These are phyloP conservation scores for Diatrype stigma DNA, from an alignment of 2,329 filamentous ascomycete genomes.

Conservation along the genomic window DNA sequence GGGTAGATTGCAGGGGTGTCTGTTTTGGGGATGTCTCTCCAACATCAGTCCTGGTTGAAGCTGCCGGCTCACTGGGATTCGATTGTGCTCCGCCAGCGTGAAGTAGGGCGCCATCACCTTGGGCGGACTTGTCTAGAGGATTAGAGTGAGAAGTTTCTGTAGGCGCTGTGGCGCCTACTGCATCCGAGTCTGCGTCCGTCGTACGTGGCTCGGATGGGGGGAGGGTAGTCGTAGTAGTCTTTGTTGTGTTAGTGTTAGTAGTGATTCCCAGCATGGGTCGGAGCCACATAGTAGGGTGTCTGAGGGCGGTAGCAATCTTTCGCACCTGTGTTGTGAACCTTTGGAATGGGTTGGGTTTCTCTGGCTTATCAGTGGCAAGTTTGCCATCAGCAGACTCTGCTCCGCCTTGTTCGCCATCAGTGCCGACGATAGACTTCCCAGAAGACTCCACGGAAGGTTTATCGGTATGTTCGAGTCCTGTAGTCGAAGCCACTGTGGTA, in stretches of 20 bases:
- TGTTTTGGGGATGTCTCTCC: background rate
- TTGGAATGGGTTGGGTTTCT: background rate
- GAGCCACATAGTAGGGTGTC: constrained; percentile 12
- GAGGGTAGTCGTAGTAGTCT: constrained; percentile 8
- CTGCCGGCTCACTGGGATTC: background rate
- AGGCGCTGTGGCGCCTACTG: background rate
- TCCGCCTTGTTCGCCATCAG: background rate
- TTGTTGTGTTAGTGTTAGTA: constrained; percentile 17
- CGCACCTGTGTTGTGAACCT: constrained; percentile 23
- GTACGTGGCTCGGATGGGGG: constrained; percentile 3
- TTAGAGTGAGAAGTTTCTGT: background rate
- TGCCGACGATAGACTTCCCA: background rate
- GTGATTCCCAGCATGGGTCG: constrained; percentile 13
- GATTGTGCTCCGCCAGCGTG: background rate
- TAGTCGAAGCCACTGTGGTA: background rate
- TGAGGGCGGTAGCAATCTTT: constrained; percentile 10
- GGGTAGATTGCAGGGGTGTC: background rate
- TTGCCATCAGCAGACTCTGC: background rate
- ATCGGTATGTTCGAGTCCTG: background rate
- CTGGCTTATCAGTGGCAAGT: constrained; percentile 1
- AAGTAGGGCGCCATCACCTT: background rate
- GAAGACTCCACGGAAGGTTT: background rate
- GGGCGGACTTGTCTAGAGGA: background rate
- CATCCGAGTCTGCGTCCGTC: background rate
- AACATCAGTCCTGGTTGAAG: background rate